Base-by-base conservation (phyloP, 2,329 filamentous ascomycete genomes). In the Xylariaceae sp. region DNA sequence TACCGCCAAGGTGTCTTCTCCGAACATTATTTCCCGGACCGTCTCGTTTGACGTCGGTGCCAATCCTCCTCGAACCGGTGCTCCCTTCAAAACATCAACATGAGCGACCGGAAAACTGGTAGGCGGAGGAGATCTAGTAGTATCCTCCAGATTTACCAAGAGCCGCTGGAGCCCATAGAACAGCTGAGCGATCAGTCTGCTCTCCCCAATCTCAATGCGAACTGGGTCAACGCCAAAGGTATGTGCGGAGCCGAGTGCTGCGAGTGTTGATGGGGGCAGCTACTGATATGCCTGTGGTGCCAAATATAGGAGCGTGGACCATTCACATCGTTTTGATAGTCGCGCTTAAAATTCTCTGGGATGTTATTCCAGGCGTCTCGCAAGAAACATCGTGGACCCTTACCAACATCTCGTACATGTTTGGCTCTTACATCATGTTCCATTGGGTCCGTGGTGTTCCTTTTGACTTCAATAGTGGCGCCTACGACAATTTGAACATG, bases 171-270 rank as follows among this genome's bases (percentile, higher is more conserved):
- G 80, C 95, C 92, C 53, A 85, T 96, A 69, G 94, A 99, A 79
- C 94, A 96, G 75, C 89, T 95, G 74, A 96, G 88, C 70, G 94
- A 99, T 73, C 94, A 97, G 79, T 89, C 91, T 53, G 89, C 89
- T 36, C 79, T 96, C 65, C 94, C 94, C 49, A 99, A 99, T 69
- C 76, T 96, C 68, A 99, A 99, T 74, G 91, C 94, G 64, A 89
- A 96, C 76, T 99, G 94, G 94, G 95, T 96, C 63, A 97, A 97
- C 74, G 89, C 92, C 67, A 99, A 99, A 84, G 94, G 94, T 97
- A 76, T 75, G 82, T 56, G 40, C 15, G 16, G 26, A 34, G 55
- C 36, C 22, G 19, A 40, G 22, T 36, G 32, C 45, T 39, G 19
- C 30, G 51, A 15, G 16, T n/a, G 32, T 16, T n/a, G 13, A 43